Percentiles rank a stretch among this genome's conserved stretches.
Evolutionary conservation across 148 eudicot genomes (phyloP).

Genomic region (Vaccinium macrocarpon): DNA sequence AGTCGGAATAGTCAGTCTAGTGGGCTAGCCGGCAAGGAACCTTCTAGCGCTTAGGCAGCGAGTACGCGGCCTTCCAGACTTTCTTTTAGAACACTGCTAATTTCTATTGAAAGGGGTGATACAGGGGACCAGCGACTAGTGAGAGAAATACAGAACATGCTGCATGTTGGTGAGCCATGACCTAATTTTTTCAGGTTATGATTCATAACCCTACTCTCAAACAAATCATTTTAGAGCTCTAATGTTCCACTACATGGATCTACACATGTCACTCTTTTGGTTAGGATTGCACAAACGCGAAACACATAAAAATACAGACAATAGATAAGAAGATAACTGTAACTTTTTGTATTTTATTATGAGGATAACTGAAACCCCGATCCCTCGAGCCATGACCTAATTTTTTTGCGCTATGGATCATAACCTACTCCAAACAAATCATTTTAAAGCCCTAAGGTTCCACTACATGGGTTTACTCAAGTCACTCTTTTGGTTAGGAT

Average conservation of each 20-base stretch:
- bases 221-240: neutral
- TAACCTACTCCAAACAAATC: neutral
- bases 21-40: too few relatives aligned
- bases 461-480: neutral
- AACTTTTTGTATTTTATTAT: too few relatives aligned
- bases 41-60: too few relatives aligned
- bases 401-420: neutral
- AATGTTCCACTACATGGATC: neutral
- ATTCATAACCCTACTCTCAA: neutral
- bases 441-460: neutral
- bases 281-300: neutral
- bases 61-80: too few relatives aligned
- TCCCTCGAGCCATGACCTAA: neutral
- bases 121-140: neutral
- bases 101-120: neutral
- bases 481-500: neutral
- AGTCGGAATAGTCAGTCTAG: too few relatives aligned
- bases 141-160: neutral
- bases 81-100: too few relatives aligned
- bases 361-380: too few relatives aligned
- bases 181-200: constrained; percentile 5
- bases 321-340: too few relatives aligned
- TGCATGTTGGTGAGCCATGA: constrained; percentile 1
- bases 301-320: too few relatives aligned
- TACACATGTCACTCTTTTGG: neutral